Conservation (phyloP, 108 stramenopile genomes). For the Conticribra weissflogii region DNA sequence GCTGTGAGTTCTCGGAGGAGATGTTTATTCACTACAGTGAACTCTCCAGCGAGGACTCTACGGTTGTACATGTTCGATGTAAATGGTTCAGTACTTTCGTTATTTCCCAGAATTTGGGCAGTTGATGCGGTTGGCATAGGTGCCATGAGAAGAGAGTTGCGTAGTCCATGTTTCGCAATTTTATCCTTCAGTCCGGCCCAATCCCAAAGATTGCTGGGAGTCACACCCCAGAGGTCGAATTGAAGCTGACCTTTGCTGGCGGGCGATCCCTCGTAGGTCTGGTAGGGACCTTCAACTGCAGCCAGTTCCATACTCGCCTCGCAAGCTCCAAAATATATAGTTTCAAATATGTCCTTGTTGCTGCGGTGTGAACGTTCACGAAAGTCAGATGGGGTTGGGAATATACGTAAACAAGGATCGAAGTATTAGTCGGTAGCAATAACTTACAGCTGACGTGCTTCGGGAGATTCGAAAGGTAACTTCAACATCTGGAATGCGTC, state of each 20-base stretch:
- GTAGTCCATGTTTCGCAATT: slow-evolving; percentile 90
- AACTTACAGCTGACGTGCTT: slow-evolving; percentile 74
- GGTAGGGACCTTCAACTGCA: slow-evolving; percentile 90
- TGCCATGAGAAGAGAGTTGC: slow-evolving; percentile 97
- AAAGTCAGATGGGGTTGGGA: too few species aligned
- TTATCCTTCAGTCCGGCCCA: slow-evolving; percentile 91
- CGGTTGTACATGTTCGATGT: slow-evolving; percentile 99
- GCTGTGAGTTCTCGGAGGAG: slow-evolving; percentile 95
- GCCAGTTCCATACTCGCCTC: slow-evolving; percentile 95
- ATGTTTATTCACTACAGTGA: slow-evolving; percentile 99
- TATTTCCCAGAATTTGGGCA: slow-evolving; percentile 99
- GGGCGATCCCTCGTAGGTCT: slow-evolving; percentile 94
- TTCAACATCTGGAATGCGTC: slow-evolving; percentile 96
- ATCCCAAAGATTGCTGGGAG: slow-evolving; percentile 90
- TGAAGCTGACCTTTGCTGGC: slow-evolving; percentile 95
- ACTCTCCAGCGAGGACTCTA: slow-evolving; percentile 98
- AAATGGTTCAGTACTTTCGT: slow-evolving; percentile 99
- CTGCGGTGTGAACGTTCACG: slow-evolving; percentile 1
- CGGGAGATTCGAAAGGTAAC: slow-evolving; percentile 92
- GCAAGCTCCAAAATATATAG: slow-evolving; percentile 98
- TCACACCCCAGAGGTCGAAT: slow-evolving; percentile 97
- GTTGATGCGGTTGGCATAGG: slow-evolving; percentile 99
- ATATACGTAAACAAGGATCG: neutral
- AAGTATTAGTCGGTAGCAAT: neutral
- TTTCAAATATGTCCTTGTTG: slow-evolving; percentile 99